Conservation (phyloP, 495 filamentous ascomycete genomes). For the Xylaria cubensis region DNA sequence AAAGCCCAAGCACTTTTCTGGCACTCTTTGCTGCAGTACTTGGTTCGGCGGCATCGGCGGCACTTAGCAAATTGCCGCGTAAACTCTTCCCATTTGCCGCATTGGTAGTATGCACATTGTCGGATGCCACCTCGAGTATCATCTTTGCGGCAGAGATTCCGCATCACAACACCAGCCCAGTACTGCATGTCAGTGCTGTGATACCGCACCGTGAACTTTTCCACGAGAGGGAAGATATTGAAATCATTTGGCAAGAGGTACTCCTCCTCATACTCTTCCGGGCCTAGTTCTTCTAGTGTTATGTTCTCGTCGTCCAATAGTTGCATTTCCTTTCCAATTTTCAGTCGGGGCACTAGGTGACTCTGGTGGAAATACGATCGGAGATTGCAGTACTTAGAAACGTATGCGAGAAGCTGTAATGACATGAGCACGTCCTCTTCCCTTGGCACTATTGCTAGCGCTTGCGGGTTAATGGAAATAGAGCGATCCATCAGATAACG, state of each 20-base stretch:
- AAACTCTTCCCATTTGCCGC: constrained; percentile 96
- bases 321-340: constrained; percentile 83
- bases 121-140: constrained; percentile 91
- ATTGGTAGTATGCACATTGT: constrained; percentile 97
- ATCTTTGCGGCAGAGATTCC: constrained; percentile 97
- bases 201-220: constrained; percentile 96
- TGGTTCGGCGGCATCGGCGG: constrained; percentile 92
- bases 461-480: constrained; percentile 66
- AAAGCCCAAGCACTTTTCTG: constrained; percentile 99
- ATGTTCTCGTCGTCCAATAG: constrained; percentile 70
- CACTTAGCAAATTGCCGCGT: constrained; percentile 98
- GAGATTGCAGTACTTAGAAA: constrained; percentile 98
- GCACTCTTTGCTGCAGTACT: constrained; percentile 99
- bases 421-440: constrained; percentile 99
- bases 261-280: constrained; percentile 80
- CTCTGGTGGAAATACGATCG: constrained; percentile 93
- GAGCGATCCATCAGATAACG: constrained; percentile 78
- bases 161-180: constrained; percentile 98
- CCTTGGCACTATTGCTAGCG: constrained; percentile 86
- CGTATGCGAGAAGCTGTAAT: constrained; percentile 94
- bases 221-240: constrained; percentile 97
- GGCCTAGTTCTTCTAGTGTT: constrained; percentile 45
- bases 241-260: constrained; percentile 91
- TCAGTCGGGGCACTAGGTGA: constrained; percentile 90
- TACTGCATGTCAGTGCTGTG: constrained; percentile 98